A percentile compares a stretch with the other conserved stretches of the same genome.
Conservation (phyloP, 2,329 filamentous ascomycete species). For the Fusarium pininemorale region DNA sequence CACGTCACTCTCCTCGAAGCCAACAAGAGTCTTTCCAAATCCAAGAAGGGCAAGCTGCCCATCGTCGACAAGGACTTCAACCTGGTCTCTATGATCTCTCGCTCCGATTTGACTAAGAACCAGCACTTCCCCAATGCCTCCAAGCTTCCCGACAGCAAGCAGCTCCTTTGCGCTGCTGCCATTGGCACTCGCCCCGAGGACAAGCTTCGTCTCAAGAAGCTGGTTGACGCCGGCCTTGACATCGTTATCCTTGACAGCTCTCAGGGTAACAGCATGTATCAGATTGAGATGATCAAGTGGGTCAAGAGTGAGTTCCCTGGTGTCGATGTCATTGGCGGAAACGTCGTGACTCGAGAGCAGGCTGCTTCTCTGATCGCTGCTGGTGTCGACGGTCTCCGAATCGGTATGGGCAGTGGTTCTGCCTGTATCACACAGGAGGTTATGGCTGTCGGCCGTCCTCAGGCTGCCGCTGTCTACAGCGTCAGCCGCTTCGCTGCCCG, state of each 20-base stretch:
- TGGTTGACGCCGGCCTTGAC: conserved; percentile 94
- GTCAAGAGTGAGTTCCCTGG: conserved; percentile 86
- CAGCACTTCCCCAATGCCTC: conserved; percentile 95
- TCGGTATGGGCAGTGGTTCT: conserved; percentile 98
- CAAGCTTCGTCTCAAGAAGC: conserved; percentile 83
- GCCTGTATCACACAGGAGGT: conserved; percentile 99
- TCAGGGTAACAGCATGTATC: conserved; percentile 98
- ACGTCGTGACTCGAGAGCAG: conserved; percentile 97
- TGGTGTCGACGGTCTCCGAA: conserved; percentile 94
- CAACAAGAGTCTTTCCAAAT: conserved; percentile 91
- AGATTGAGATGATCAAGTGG: conserved; percentile 98
- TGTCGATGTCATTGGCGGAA: conserved; percentile 96
- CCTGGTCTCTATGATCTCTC: conserved; percentile 89
- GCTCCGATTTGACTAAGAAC: conserved; percentile 98
- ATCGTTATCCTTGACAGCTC: conserved; percentile 95
- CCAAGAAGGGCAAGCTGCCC: conserved; percentile 98
- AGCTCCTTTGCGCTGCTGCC: conserved; percentile 93
- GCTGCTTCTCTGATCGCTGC: conserved; percentile 91
- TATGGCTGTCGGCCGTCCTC: conserved; percentile 97
- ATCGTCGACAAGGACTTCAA: conserved; percentile 87
- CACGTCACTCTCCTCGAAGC: conserved; percentile 88
- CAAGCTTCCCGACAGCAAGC: conserved; percentile 96
- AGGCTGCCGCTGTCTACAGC: conserved; percentile 91
- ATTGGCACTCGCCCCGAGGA: conserved; percentile 96
- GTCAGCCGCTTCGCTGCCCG: conserved; percentile 89